Percentiles rank a stretch among this genome's conserved stretches.
phyloP scores from a whole-genome alignment of 1,284 basidiomycete genomes.

The Irpex rosettiformis region DNA sequence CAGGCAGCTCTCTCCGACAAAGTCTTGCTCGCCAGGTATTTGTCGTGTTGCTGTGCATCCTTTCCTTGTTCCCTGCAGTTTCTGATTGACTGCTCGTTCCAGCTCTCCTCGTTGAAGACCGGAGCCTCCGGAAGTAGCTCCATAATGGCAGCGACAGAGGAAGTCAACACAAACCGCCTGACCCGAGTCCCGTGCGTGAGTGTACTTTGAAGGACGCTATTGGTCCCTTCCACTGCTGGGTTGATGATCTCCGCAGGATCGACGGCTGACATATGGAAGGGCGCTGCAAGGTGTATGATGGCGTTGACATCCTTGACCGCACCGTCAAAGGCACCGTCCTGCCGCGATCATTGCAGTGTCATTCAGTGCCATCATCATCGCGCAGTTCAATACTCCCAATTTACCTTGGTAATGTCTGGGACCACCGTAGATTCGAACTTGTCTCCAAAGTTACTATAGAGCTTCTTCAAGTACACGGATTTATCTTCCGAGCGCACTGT shows the following conservation, averaged over 20 bases:
- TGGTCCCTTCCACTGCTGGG: slow-evolving; percentile 29
- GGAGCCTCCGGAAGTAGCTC: slow-evolving; percentile 19
- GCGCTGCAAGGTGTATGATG: slow-evolving; percentile 21
- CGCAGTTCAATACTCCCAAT: background rate
- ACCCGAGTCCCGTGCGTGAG: slow-evolving; percentile 30
- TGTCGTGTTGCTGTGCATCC: background rate
- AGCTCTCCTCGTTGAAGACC: slow-evolving; percentile 13
- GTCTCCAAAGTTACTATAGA: slow-evolving; percentile 3
- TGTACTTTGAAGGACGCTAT: slow-evolving; percentile 24
- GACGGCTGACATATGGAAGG: background rate
- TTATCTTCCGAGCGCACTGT: slow-evolving; percentile 15
- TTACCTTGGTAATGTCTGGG: slow-evolving; percentile 11
- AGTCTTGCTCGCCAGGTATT: slow-evolving; percentile 17
- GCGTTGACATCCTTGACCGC: slow-evolving; percentile 40
- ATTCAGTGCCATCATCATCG: background rate
- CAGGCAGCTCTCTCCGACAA: slow-evolving; percentile 16
- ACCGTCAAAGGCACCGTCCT: slow-evolving; percentile 39
- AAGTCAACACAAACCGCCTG: slow-evolving; percentile 64
- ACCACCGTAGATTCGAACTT: slow-evolving; percentile 14
- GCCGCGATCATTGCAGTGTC: background rate
- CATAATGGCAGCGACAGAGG: slow-evolving; percentile 55
- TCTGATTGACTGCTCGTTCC: slow-evolving; percentile 10
- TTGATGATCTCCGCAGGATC: slow-evolving; percentile 19
- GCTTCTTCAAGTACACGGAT: slow-evolving; percentile 4
- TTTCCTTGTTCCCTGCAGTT: background rate